These are phyloP conservation scores for Hermanozyma aechmeae DNA, from an alignment of 805 yeast species.

Conservation along the genomic window DNA sequence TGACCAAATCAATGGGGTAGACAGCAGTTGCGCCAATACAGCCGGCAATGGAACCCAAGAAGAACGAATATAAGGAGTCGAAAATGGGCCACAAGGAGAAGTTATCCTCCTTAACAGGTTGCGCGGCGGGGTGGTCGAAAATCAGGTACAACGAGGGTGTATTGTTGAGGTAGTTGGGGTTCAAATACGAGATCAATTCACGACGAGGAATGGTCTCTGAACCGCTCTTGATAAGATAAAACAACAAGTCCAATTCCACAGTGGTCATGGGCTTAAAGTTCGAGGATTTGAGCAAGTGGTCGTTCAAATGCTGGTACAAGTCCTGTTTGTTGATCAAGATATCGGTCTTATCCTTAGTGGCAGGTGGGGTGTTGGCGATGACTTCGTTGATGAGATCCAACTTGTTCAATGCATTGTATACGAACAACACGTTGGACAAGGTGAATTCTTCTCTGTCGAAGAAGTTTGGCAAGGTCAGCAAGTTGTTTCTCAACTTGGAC, in stretches of 20 bases:
- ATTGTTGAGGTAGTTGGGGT: constrained; percentile 43
- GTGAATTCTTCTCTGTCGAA: constrained; percentile 23
- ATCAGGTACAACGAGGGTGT: constrained; percentile 23
- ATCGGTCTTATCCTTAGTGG: constrained; percentile 29
- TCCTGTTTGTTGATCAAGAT: constrained; percentile 32
- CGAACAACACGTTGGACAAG: constrained; percentile 29
- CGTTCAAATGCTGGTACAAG: constrained; percentile 33
- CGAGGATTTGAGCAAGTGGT: constrained; percentile 32
- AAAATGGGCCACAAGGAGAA: constrained; percentile 38
- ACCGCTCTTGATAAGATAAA: constrained; percentile 25
- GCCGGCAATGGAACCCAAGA: constrained; percentile 91
- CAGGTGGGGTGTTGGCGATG: constrained; percentile 37
- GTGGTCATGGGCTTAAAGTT: constrained; percentile 34
- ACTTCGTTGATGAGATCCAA: constrained; percentile 37
- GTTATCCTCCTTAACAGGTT: constrained; percentile 28
- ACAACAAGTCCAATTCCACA: constrained; percentile 31
- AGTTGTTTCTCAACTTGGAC: constrained; percentile 24
- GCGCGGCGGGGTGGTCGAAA: constrained; percentile 34
- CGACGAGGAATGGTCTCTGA: constrained; percentile 32
- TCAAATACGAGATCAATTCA: constrained; percentile 39
- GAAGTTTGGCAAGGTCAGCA: constrained; percentile 25
- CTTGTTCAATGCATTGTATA: constrained; percentile 31
- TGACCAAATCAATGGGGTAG: constrained; percentile 91
- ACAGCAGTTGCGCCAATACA: constrained; percentile 98
- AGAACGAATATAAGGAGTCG: constrained; percentile 79